Evolutionary conservation across 306 rosid genomes (phyloP).

Genomic region (Oxytropis ochrocephala): DNA sequence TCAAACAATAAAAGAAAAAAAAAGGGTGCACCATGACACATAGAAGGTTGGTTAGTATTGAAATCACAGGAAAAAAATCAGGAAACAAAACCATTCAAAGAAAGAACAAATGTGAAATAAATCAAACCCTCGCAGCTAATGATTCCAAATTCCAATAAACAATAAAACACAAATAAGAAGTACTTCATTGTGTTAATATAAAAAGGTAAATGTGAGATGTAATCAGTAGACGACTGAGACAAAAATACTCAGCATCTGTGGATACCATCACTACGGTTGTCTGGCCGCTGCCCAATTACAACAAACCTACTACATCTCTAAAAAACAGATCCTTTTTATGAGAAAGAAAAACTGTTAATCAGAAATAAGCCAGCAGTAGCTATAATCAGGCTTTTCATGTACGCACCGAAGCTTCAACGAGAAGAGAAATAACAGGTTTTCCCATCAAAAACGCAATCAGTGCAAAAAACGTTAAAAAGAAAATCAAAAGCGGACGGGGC

Average conservation of each 20-base stretch:
- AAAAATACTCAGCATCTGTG: conserved; percentile 59
- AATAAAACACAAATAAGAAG: no score
- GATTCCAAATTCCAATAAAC: background rate
- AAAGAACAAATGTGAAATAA: background rate
- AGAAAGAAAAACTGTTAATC: background rate
- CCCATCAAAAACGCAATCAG: conserved; percentile 28
- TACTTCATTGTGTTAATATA: no score
- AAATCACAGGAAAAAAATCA: background rate
- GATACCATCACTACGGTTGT: conserved; percentile 94
- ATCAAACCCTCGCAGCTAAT: background rate
- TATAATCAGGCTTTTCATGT: conserved; percentile 41
- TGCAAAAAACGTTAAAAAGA: no score
- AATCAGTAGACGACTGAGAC: background rate
- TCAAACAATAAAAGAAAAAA: background rate
- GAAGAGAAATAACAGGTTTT: conserved; percentile 20
- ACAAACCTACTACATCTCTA: background rate
- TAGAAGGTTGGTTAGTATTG: conserved; percentile 5
- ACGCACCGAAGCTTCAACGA: conserved; percentile 30
- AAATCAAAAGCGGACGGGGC: conserved; percentile 16
- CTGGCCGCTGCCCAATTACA: conserved; percentile 71
- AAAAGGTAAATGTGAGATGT: background rate
- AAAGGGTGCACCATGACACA: background rate
- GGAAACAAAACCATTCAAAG: background rate
- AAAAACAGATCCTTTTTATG: background rate
- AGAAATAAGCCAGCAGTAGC: background rate